Percentiles rank a stretch among this genome's conserved stretches.
phyloP scores from a whole-genome alignment of 2,329 filamentous ascomycete species.

The Fusarium longipes region DNA sequence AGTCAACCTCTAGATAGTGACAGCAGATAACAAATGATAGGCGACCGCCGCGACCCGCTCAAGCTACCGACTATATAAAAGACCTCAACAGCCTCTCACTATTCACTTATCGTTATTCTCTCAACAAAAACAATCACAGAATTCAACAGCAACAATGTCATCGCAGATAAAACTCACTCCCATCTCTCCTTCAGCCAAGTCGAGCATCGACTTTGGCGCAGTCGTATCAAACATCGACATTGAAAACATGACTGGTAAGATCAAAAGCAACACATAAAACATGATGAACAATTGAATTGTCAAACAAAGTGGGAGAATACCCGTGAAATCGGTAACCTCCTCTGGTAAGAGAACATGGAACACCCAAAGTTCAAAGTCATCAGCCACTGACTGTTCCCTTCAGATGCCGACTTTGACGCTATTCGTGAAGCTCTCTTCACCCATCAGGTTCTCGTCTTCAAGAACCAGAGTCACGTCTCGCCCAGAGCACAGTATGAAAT shows the following conservation, averaged over 20 bases:
- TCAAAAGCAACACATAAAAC: neutral
- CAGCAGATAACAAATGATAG: constrained; percentile 28
- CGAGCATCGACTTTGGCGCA: constrained; percentile 69
- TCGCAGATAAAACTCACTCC: constrained; percentile 52
- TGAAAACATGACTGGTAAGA: constrained; percentile 71
- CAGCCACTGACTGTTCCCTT: constrained; percentile 34
- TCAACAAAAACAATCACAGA: neutral
- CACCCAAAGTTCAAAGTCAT: neutral
- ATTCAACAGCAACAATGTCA: constrained; percentile 26
- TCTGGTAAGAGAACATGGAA: constrained; percentile 56
- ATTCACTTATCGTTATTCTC: neutral
- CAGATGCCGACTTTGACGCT: constrained; percentile 71
- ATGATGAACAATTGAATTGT: constrained; percentile 12
- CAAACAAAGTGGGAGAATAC: constrained; percentile 59
- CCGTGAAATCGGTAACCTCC: constrained; percentile 71
- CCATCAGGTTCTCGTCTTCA: constrained; percentile 77
- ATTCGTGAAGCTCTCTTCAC: constrained; percentile 75
- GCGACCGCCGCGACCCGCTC: constrained; percentile 34
- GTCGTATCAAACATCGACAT: constrained; percentile 68
- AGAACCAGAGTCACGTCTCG: constrained; percentile 70
- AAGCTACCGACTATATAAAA: constrained; percentile 17
- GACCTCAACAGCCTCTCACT: neutral
- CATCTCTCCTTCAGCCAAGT: constrained; percentile 51
- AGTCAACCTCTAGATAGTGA: neutral
- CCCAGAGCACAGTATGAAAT: constrained; percentile 79